Conservation (phyloP, 2,329 filamentous ascomycete genomes). For the Hymenotorrendiella dingleyae region DNA sequence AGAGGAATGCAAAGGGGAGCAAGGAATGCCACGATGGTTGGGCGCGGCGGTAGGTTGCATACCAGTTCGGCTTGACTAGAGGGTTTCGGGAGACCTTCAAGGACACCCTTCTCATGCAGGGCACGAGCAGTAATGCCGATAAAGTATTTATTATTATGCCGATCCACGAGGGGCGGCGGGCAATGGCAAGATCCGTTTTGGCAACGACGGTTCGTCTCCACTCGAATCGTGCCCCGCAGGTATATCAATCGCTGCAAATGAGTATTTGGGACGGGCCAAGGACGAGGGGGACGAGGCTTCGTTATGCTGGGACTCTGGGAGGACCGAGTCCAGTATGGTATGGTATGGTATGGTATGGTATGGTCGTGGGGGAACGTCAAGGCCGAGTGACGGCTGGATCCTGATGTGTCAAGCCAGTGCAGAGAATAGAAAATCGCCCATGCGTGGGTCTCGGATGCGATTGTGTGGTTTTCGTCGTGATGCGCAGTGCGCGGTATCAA, state of each 20-base stretch:
- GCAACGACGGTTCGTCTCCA: not conserved
- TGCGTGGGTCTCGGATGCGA: conserved; percentile 26
- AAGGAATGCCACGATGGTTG: conserved; percentile 23
- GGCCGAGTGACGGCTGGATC: conserved; percentile 5
- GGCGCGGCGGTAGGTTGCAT: conserved; percentile 20
- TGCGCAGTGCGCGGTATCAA: conserved; percentile 19
- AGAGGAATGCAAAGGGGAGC: conserved; percentile 7
- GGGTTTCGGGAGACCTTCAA: conserved; percentile 22
- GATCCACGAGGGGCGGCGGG: conserved; percentile 7
- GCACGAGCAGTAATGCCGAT: conserved; percentile 15
- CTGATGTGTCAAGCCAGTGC: conserved; percentile 22
- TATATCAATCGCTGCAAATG: conserved; percentile 7
- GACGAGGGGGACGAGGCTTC: conserved; percentile 2
- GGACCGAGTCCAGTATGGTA: no score
- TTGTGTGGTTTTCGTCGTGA: conserved; percentile 15
- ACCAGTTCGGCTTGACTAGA: conserved; percentile 19
- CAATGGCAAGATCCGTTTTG: conserved; percentile 2
- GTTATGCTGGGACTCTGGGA: no score
- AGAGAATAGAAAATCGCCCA: conserved; percentile 18
- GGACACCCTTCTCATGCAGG: conserved; percentile 20
- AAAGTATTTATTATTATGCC: conserved; percentile 17
- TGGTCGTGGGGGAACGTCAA: no score
- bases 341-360: no score
- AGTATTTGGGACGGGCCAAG: conserved; percentile 4
- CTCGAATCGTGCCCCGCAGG: conserved; percentile 3